Base-by-base conservation (phyloP, 345 rosid genomes). In the Cardamine resedifolia region DNA sequence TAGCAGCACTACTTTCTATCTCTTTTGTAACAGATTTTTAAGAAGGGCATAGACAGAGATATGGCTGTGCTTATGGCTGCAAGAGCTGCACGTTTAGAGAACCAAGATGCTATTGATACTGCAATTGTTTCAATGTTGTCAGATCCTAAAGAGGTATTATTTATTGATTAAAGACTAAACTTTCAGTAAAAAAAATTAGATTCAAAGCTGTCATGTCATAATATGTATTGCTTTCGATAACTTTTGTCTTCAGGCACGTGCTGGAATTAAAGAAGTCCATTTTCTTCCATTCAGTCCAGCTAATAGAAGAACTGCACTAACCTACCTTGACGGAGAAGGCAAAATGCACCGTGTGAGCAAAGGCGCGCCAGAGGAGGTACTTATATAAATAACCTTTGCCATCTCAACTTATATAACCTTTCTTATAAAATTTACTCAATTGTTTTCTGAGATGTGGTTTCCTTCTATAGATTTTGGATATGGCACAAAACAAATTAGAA, bases 341-440 rank as follows among this genome's bases (percentile, higher is more conserved):
- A 83, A 83, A 56, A 85, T 89, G 98, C 90, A 91, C 59, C 80
- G 97, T 55, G 91, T 83, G 55, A 94, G 96, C 91, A 94, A 94
- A 91, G 98, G 98, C 48, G 98, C 98, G 12, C 98, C 96, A 3
- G 97, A 91, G 64, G 92, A 91, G 96, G 96, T n/a, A n/a, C n/a
- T n/a, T n/a, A n/a, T n/a, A n/a, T n/a, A n/a, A n/a, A n/a, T n/a
- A n/a, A n/a, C n/a, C n/a, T n/a, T n/a, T n/a, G n/a, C n/a, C n/a
- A n/a, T n/a, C n/a, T n/a, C 6, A 49, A 19, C 62, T 68, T 59
- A n/a, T n/a, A n/a, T n/a, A n/a, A n/a, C 21, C 38, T 30, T 39
- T 34, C 1, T 23, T n/a, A 4, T 51, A 28, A 15, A 12, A 4
- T 43, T 12, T 28, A 48, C 55, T 16, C 10, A 21, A 21, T 23